These are phyloP conservation scores for Arthrinium phaeospermum DNA, from an alignment of 2,329 filamentous ascomycete species.

Conservation along the genomic window DNA sequence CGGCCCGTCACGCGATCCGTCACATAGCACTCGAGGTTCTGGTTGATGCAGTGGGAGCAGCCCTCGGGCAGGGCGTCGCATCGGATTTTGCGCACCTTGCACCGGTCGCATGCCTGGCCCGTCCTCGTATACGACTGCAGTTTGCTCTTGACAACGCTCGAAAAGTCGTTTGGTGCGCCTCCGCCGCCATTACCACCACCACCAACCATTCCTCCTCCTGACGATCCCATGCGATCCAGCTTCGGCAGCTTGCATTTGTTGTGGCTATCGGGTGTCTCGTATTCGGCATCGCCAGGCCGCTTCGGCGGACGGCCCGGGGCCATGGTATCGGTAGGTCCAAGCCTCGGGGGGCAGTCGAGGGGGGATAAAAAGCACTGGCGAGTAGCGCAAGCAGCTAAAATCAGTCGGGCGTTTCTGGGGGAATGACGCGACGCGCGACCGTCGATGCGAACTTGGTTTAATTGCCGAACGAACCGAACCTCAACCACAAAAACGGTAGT, in stretches of 20 bases:
- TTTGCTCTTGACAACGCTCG: slow-evolving; percentile 60
- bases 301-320: slow-evolving; percentile 50
- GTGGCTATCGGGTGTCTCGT: slow-evolving; percentile 40
- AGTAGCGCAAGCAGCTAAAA: slow-evolving; percentile 12
- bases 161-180: slow-evolving; percentile 54
- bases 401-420: not conserved
- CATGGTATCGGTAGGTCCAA: slow-evolving; percentile 35
- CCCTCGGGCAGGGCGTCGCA: slow-evolving; percentile 82
- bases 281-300: slow-evolving; percentile 49
- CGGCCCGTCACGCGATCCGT: slow-evolving; percentile 87
- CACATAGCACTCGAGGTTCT: slow-evolving; percentile 79
- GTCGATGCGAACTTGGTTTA: not conserved
- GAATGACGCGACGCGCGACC: slow-evolving; percentile 6
- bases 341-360: not conserved
- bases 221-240: slow-evolving; percentile 45
- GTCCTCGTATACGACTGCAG: slow-evolving; percentile 66
- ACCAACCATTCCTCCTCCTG: not conserved
- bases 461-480: slow-evolving; percentile 5
- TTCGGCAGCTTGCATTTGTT: slow-evolving; percentile 55
- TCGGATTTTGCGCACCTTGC: slow-evolving; percentile 89
- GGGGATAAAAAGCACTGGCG: not conserved
- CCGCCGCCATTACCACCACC: slow-evolving; percentile 25
- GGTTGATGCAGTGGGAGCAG: slow-evolving; percentile 81
- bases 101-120: slow-evolving; percentile 86
- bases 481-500: not conserved